Evolutionary conservation across 495 filamentous ascomycete genomes (phyloP).

Genomic region (Chaetomium cochliodes): DNA sequence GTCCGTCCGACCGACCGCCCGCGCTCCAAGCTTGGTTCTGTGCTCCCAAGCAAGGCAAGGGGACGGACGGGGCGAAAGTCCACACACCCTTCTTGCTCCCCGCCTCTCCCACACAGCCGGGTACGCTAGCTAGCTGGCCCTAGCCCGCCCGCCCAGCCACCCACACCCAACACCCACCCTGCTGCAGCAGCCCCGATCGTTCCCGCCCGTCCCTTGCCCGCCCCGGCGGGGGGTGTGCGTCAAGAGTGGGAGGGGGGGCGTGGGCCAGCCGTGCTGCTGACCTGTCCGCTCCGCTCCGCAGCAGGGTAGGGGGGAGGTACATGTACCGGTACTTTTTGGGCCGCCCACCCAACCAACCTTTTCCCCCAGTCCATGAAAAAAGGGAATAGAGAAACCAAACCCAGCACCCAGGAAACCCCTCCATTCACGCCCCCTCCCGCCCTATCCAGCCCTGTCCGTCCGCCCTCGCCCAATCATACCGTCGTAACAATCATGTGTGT

Average conservation of each 20-base stretch:
- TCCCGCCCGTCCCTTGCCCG: not conserved
- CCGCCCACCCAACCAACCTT: not conserved
- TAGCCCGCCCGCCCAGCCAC: constrained; percentile 8
- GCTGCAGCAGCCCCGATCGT: constrained; percentile 27
- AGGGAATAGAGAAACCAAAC: not conserved
- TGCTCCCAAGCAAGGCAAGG: constrained; percentile 13
- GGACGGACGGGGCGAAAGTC: too few relatives aligned
- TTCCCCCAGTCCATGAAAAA: not conserved
- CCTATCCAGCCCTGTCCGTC: not conserved
- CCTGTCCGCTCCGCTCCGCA: too few relatives aligned
- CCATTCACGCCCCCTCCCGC: not conserved
- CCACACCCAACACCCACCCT: too few relatives aligned
- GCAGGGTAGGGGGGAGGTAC: too few relatives aligned
- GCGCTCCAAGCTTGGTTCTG: constrained; percentile 13
- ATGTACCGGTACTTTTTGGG: constrained; percentile 17
- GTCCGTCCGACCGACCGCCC: not conserved
- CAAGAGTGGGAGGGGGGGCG: not conserved
- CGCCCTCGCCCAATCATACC: constrained; percentile 46
- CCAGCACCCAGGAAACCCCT: not conserved
- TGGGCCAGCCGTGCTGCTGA: too few relatives aligned
- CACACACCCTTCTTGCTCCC: not conserved
- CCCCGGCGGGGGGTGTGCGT: constrained; percentile 4
- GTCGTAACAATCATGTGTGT: constrained; percentile 38
- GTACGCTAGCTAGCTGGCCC: constrained; percentile 15
- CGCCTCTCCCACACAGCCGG: constrained; percentile 23